These are phyloP conservation scores for Colletotrichum sp. DNA, from an alignment of 2,329 filamentous ascomycete genomes.

Conservation along the genomic window DNA sequence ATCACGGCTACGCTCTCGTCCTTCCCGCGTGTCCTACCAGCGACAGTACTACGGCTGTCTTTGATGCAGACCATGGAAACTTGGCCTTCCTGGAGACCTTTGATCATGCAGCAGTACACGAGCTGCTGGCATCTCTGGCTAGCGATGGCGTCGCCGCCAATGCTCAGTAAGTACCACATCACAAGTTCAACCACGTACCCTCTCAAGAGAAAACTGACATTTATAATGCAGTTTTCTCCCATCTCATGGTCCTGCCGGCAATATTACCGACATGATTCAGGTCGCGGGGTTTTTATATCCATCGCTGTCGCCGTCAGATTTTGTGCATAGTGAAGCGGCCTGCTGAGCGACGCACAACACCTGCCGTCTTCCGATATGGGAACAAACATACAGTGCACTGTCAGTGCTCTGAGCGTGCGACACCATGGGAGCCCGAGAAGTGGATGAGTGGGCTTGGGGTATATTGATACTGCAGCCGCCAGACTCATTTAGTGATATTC, in stretches of 20 bases:
- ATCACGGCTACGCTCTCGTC: background rate
- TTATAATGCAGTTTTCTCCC: background rate
- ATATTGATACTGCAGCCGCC: too few species aligned
- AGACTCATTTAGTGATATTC: too few species aligned
- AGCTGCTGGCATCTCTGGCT: background rate
- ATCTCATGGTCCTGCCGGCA: background rate
- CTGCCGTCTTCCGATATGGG: background rate
- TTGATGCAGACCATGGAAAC: background rate
- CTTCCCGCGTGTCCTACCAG: background rate
- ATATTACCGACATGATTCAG: background rate
- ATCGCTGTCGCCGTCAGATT: background rate
- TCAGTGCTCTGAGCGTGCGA: too few species aligned
- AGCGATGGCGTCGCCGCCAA: background rate
- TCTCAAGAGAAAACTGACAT: background rate
- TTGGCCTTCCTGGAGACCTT: background rate
- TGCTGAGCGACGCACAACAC: background rate
- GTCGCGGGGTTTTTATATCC: background rate
- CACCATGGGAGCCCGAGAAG: too few species aligned
- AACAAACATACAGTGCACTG: too few species aligned
- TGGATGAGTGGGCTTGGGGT: too few species aligned
- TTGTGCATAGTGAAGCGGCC: background rate
- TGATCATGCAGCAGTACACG: background rate
- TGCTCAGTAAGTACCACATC: background rate
- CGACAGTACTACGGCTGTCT: background rate
- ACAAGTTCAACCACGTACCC: background rate